Conservation (phyloP, 2,329 filamentous ascomycete species). For the Didymella pinodella region DNA sequence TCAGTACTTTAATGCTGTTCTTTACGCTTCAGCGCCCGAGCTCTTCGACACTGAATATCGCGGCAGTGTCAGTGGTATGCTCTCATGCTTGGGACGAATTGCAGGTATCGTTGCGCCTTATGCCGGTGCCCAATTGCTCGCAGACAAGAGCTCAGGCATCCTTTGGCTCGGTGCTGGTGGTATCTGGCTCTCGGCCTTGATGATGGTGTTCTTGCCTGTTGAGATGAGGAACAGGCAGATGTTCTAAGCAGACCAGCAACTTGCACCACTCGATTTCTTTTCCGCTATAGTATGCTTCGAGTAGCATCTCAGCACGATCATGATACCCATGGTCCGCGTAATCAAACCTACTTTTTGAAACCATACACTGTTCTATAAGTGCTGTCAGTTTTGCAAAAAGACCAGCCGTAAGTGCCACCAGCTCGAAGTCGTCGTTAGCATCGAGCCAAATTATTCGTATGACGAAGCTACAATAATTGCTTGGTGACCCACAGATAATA, state of each 20-base stretch:
- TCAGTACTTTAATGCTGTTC: slow-evolving; percentile 42
- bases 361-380: no score
- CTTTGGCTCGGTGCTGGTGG: slow-evolving; percentile 42
- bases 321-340: slow-evolving; percentile 14
- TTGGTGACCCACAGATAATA: background rate
- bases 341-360: background rate
- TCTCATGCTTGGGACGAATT: slow-evolving; percentile 39
- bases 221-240: slow-evolving; percentile 45
- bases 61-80: slow-evolving; percentile 43
- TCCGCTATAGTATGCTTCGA: slow-evolving; percentile 2
- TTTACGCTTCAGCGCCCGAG: slow-evolving; percentile 42
- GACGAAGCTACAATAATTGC: background rate
- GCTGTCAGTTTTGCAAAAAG: background rate
- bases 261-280: background rate
- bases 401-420: background rate
- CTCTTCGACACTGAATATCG: slow-evolving; percentile 41
- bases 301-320: slow-evolving; percentile 11
- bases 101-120: slow-evolving; percentile 42
- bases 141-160: slow-evolving; percentile 35
- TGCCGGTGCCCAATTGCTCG: slow-evolving; percentile 37
- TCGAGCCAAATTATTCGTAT: background rate
- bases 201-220: slow-evolving; percentile 42
- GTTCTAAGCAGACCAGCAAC: slow-evolving; percentile 28
- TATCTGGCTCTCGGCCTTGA: slow-evolving; percentile 40
- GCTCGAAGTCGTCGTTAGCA: slow-evolving; percentile 1